These are phyloP conservation scores for Lentinula novae-zelandiae DNA, from an alignment of 1,284 basidiomycete species.

Conservation along the genomic window DNA sequence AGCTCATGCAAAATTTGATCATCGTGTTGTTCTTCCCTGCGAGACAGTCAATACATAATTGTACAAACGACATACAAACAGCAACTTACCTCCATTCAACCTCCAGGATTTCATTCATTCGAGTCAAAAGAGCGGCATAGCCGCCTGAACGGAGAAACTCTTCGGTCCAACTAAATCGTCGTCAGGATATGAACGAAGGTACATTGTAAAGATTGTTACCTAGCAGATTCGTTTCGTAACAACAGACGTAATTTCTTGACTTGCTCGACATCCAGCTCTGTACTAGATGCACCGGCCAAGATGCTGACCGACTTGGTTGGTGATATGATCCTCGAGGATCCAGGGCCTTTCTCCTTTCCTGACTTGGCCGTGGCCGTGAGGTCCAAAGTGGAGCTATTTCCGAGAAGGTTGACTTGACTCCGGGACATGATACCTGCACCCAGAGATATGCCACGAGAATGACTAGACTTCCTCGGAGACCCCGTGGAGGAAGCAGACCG, in stretches of 20 bases:
- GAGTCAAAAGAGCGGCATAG: constrained; percentile 78
- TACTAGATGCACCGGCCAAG: constrained; percentile 62
- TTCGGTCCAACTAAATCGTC: constrained; percentile 74
- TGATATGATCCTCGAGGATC: constrained; percentile 50
- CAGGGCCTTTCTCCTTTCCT: constrained; percentile 39
- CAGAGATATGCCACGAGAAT: constrained; percentile 52
- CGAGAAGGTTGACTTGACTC: constrained; percentile 42
- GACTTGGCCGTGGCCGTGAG: constrained; percentile 31
- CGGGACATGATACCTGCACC: constrained; percentile 44
- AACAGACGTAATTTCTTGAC: constrained; percentile 78
- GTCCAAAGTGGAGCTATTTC: constrained; percentile 37
- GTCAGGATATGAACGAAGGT: constrained; percentile 4
- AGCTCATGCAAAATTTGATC: constrained; percentile 93
- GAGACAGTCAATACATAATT: constrained; percentile 8
- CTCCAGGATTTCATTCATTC: constrained; percentile 90
- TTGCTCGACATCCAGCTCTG: constrained; percentile 65
- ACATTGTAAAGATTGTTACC: constrained; percentile 36
- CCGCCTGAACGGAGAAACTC: constrained; percentile 85
- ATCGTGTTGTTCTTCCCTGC: constrained; percentile 95
- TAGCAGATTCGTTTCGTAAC: constrained; percentile 82
- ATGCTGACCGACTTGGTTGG: constrained; percentile 64
- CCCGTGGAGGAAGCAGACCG: constrained; percentile 36
- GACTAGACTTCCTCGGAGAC: constrained; percentile 45
- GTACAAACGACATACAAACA: background rate
- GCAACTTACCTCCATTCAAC: constrained; percentile 90